A percentile compares a stretch with the other conserved stretches of the same genome.
phyloP scores from a whole-genome alignment of 1,284 basidiomycete genomes.

The Irpex lacteus region DNA sequence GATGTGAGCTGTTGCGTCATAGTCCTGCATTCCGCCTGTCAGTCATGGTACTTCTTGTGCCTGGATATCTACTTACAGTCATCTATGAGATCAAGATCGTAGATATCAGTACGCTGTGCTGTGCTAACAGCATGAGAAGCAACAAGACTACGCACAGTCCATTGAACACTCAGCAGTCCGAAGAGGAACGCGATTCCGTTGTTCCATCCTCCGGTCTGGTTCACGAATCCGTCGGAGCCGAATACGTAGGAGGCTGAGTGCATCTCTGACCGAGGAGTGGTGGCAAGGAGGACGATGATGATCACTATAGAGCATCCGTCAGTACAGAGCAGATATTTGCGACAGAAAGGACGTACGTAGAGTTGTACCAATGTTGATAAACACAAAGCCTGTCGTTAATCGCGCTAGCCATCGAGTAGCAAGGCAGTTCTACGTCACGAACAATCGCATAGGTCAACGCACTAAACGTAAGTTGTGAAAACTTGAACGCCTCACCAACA shows the following conservation, averaged over 20 bases:
- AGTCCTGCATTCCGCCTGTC: slow-evolving; percentile 39
- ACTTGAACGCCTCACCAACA: slow-evolving; percentile 43
- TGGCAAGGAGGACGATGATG: slow-evolving; percentile 85
- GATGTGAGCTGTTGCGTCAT: slow-evolving; percentile 85
- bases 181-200: slow-evolving; percentile 85
- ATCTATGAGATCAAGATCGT: slow-evolving; percentile 38
- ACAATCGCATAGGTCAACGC: too few relatives aligned
- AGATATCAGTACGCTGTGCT: neutral
- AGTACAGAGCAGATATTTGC: neutral
- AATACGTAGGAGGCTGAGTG: slow-evolving; percentile 81
- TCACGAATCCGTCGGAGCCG: slow-evolving; percentile 62
- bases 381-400: slow-evolving; percentile 82
- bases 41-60: neutral
- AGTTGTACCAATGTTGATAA: slow-evolving; percentile 80
- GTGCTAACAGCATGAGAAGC: neutral
- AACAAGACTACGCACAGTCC: slow-evolving; percentile 61
- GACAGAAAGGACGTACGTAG: slow-evolving; percentile 39
- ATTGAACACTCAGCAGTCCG: slow-evolving; percentile 87
- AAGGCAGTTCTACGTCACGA: slow-evolving; percentile 65
- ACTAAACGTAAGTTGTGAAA: neutral
- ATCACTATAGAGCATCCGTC: slow-evolving; percentile 48
- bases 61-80: slow-evolving; percentile 47
- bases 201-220: slow-evolving; percentile 80
- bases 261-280: slow-evolving; percentile 77
- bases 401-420: slow-evolving; percentile 79